A percentile compares a stretch with the other conserved stretches of the same genome.
Conservation (phyloP, 2,329 filamentous ascomycete genomes). For the Penicillium sp. region DNA sequence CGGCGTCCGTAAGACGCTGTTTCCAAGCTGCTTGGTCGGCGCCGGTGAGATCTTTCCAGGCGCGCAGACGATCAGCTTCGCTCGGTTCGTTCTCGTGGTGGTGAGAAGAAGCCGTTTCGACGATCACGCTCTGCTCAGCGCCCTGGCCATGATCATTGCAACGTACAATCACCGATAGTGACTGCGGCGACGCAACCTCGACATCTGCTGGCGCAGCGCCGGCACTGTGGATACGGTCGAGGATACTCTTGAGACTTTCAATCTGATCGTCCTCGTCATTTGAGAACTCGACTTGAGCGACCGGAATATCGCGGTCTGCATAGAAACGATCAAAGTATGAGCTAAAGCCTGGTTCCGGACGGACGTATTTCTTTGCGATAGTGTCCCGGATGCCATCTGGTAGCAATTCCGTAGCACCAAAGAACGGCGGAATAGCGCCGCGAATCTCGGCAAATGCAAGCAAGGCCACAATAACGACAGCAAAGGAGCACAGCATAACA, state of each 20-base stretch:
- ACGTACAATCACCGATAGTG: constrained; percentile 22
- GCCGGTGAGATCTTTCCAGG: constrained; percentile 65
- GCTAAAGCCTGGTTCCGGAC: constrained; percentile 15
- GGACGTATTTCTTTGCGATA: constrained; percentile 38
- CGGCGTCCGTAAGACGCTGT: constrained; percentile 59
- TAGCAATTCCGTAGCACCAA: constrained; percentile 53
- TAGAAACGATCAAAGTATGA: constrained; percentile 14
- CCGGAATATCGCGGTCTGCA: neutral
- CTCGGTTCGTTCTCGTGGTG: constrained; percentile 2
- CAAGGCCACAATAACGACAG: constrained; percentile 58
- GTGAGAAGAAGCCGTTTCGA: constrained; percentile 17
- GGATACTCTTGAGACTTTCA: constrained; percentile 21
- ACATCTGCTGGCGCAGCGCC: constrained; percentile 19
- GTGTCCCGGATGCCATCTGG: constrained; percentile 46
- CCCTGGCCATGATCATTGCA: constrained; percentile 13
- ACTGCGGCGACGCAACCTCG: constrained; percentile 8
- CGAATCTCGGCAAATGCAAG: constrained; percentile 57
- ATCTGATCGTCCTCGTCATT: neutral
- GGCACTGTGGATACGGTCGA: constrained; percentile 23
- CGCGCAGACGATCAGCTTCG: constrained; percentile 23
- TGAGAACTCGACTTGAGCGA: neutral
- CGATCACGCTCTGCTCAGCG: constrained; percentile 20
- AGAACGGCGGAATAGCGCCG: constrained; percentile 51
- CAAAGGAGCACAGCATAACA: constrained; percentile 55
- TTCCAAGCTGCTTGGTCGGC: constrained; percentile 65